phyloP scores from a whole-genome alignment of 345 rosid species.

The Physaria fendleri region DNA sequence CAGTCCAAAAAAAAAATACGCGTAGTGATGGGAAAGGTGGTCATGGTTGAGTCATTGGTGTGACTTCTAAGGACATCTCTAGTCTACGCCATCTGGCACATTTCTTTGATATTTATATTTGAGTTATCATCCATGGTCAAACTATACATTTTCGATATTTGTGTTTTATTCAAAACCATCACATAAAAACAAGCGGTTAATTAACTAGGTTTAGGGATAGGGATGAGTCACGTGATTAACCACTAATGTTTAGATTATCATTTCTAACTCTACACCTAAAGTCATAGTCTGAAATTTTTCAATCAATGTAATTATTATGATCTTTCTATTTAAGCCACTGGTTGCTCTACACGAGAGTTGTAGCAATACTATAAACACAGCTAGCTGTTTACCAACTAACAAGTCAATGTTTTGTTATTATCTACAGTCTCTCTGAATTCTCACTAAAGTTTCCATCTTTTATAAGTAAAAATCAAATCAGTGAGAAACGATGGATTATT shows the following conservation, averaged over 20 bases:
- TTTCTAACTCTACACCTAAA: slow-evolving; percentile 1
- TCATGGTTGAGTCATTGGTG: not conserved
- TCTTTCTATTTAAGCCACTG: slow-evolving; percentile 3
- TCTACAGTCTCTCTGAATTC: not conserved
- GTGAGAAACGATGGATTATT: slow-evolving; percentile 44
- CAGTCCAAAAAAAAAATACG: not conserved
- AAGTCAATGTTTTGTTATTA: not conserved
- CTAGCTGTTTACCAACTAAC: slow-evolving; percentile 10
- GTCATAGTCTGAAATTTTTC: not conserved
- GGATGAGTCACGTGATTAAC: slow-evolving; percentile 19
- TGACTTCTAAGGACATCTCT: not conserved
- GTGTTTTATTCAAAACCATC: not conserved
- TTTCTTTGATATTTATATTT: not conserved
- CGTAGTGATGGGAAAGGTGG: not conserved
- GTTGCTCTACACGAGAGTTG: slow-evolving; percentile 5
- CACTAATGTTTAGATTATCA: not conserved
- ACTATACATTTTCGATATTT: not conserved
- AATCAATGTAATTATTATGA: not conserved
- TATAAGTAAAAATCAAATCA: not conserved
- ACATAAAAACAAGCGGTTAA: not conserved
- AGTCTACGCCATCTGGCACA: not conserved
- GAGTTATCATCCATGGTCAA: not conserved
- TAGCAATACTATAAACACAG: slow-evolving; percentile 1
- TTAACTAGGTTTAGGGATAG: not conserved
- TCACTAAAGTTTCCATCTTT: not conserved